Evolutionary conservation across 176 grass and related monocot genomes (phyloP).

Genomic region (Aechmea fasciata): DNA sequence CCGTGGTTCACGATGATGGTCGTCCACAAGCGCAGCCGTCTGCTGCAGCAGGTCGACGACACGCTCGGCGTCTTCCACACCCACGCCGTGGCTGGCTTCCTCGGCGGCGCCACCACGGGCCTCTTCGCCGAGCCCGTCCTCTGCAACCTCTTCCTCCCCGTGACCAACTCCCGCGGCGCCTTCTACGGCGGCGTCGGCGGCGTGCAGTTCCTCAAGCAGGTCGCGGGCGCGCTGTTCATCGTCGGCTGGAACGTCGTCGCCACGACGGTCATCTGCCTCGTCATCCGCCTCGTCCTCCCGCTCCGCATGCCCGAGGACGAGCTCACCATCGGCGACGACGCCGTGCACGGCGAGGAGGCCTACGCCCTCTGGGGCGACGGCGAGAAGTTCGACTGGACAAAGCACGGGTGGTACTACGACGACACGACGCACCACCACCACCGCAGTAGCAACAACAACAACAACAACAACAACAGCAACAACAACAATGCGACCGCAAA

Average conservation of each 20-base stretch:
- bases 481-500: background rate
- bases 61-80: constrained; percentile 95
- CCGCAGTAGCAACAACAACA: no score
- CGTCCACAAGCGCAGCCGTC: constrained; percentile 69
- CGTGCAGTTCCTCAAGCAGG: constrained; percentile 52
- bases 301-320: constrained; percentile 88
- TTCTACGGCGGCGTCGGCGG: constrained; percentile 68
- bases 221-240: constrained; percentile 65
- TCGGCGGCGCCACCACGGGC: constrained; percentile 64
- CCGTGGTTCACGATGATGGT: constrained; percentile 99
- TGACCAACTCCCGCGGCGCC: constrained; percentile 54
- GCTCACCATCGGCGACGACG: constrained; percentile 84
- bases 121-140: constrained; percentile 79
- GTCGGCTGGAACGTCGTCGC: constrained; percentile 62
- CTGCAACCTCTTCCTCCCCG: constrained; percentile 56
- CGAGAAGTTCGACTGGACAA: constrained; percentile 80
- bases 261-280: constrained; percentile 60
- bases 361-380: constrained; percentile 96
- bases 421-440: constrained; percentile 26
- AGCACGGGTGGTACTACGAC: constrained; percentile 60
- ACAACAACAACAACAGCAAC: no score
- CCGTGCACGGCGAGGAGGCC: constrained; percentile 81
- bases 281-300: constrained; percentile 37
- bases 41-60: constrained; percentile 80
- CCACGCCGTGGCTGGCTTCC: constrained; percentile 81